Evolutionary conservation across 2,329 filamentous ascomycete genomes (phyloP), one percentile per base, ranked within the genome.

Genomic region (Nemania sp.): DNA sequence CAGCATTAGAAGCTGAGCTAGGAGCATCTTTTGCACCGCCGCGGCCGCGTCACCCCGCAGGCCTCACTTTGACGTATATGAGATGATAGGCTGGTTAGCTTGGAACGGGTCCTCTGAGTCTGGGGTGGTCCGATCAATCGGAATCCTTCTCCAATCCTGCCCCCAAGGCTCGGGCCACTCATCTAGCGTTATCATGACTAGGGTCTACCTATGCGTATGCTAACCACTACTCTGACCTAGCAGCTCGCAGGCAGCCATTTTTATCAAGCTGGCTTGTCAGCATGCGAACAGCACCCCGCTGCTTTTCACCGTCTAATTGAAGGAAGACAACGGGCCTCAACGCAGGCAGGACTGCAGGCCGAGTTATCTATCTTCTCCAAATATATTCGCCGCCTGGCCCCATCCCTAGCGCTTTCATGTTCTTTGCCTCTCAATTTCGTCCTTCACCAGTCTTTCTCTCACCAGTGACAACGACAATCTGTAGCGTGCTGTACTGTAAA

Each of bases 21-120:
- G n/a, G n/a, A n/a, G n/a, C n/a, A n/a, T n/a, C n/a, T n/a, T 34
- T 11, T 14, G 49, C 42, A 20, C 19, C 20, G n/a, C 20, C 49
- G 26, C 39, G 49, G 56, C 56, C 53, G 56, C 56, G 53, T 59
- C 56, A 59, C 56, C 56, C 46, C 39, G 31, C 52, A 50, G 42
- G 33, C 7, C 45, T 53, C 30, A 42, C 37, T 15, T 45, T 51
- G 17, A 20, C 33, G 26, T 31, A 15, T 23, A 22, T 15, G 5
- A 33, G 19, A 33, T 22, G 26, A 22, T 42, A 46, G 52, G 45
- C 12, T 43, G 30, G 34, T 31, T n/a, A 36, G 31, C 45, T 51
- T 44, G 49, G 46, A 36, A 49, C 24, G 42, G 41, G 36, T 43
- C 45, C 15, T 9, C 33, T 34, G 41, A 28, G 40, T 45, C 52